Conservation (phyloP, 176 grass and related monocot species). For the Metroxylon sagu region DNA sequence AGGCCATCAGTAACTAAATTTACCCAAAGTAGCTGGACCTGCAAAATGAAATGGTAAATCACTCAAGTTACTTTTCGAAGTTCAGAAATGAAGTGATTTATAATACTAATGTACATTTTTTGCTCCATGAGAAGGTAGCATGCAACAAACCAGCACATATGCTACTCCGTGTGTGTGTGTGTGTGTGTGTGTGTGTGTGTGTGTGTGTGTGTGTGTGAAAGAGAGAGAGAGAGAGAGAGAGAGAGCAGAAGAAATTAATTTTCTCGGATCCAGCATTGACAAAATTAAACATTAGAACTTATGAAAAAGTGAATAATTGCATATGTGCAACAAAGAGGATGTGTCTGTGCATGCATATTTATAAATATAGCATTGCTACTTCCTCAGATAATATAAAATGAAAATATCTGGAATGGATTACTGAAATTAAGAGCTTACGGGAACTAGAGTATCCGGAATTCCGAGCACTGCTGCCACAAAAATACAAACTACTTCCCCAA, state of each 20-base stretch:
- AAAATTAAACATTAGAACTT: no score
- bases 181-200: no score
- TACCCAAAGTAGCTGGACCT: conserved; percentile 98
- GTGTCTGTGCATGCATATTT: no score
- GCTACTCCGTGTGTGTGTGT: no score
- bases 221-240: no score
- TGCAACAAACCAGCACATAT: no score
- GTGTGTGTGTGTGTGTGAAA: no score
- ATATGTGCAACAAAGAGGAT: no score
- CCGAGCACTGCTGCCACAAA: conserved; percentile 96
- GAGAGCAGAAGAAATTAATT: no score
- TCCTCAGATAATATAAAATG: neutral
- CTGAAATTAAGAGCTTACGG: conserved; percentile 43
- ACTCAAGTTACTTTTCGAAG: neutral
- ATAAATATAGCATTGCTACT: no score
- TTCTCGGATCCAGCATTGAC: no score
- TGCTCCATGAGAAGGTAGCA: neutral
- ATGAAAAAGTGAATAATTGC: no score
- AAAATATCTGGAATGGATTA: conserved; percentile 3
- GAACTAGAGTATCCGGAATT: conserved; percentile 92
- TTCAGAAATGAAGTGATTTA: neutral
- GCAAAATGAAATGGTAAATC: conserved; percentile 21
- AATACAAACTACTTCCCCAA: conserved; percentile 98
- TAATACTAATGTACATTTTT: neutral
- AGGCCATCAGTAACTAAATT: conserved; percentile 97